Evolutionary conservation across 768 basidiomycete genomes (phyloP), one percentile per base, ranked within the genome.

Genomic region (Multifurca ochricompacta): DNA sequence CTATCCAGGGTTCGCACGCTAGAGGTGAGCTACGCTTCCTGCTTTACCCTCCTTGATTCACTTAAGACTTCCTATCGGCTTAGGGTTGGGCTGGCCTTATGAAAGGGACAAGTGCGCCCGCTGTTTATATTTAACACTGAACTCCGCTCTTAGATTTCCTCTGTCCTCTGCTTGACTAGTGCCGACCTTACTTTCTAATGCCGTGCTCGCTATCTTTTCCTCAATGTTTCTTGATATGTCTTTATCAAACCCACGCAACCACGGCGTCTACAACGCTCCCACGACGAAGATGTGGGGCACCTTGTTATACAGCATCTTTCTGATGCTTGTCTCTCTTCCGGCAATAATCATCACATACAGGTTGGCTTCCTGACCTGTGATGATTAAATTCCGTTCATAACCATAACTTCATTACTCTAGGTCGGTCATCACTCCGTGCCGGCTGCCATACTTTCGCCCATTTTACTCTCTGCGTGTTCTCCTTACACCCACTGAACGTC

Each of bases 361-460:
- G 89, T 87, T 67, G 41, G 78, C 27, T n/a, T 35, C 54, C 41
- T 55, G 10, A 35, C 30, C 30, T 21, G 23, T 21, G 39, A 49
- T 49, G 23, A 53, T 18, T 3, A 1, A 10, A 23, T n/a, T 19
- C 19, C 21, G 4, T 25, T 35, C 3, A 54, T 32, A n/a, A 42
- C 37, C n/a, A 37, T 44, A 19, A n/a, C n/a, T n/a, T 35, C 48
- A 8, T 42, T 54, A 44, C 48, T 45, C 19, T 59, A 92, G 90
- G 37, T 77, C 91, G 2, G 85, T 92, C 58, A 90, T 86, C 1
- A 92, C 91, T 1, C 90, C 90, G 0, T 80, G 87, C 68, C 82
- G 77, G 64, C 72, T 93, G 31, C 77, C 83, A 2, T 89, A 78
- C 63, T 75, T 85, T 63, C 71, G 76, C 31, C 71, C 76, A 2